Percentiles rank a stretch among this genome's conserved stretches.
phyloP scores from a whole-genome alignment of 805 yeast genomes.

The Saturnispora ahearnii region DNA sequence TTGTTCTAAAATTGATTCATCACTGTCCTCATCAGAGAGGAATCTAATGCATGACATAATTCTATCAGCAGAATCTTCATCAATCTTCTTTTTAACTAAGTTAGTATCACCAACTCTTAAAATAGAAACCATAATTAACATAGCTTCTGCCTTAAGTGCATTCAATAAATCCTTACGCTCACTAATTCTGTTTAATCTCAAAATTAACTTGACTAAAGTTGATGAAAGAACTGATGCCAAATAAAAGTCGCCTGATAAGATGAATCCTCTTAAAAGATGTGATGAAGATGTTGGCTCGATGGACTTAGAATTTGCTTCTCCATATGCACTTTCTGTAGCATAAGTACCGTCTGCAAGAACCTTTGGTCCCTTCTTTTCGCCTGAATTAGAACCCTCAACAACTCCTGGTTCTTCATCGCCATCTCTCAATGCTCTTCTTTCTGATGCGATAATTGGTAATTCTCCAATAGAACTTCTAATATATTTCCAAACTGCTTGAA shows the following conservation, averaged over 20 bases:
- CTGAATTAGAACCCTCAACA: slow-evolving; percentile 11
- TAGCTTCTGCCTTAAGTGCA: slow-evolving; percentile 89
- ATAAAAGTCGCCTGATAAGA: slow-evolving; percentile 83
- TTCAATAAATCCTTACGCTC: slow-evolving; percentile 48
- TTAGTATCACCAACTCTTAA: slow-evolving; percentile 77
- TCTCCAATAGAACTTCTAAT: slow-evolving; percentile 81
- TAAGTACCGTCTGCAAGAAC: slow-evolving; percentile 98
- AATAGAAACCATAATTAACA: slow-evolving; percentile 85
- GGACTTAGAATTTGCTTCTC: slow-evolving; percentile 36
- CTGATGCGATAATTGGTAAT: slow-evolving; percentile 77
- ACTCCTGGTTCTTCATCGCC: slow-evolving; percentile 16
- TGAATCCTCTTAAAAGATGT: slow-evolving; percentile 73
- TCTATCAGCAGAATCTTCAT: slow-evolving; percentile 96
- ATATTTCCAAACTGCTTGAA: slow-evolving; percentile 80
- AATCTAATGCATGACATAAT: slow-evolving; percentile 79
- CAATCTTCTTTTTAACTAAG: slow-evolving; percentile 64
- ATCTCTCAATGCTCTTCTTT: slow-evolving; percentile 32
- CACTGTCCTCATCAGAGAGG: slow-evolving; percentile 55
- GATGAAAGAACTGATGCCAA: slow-evolving; percentile 82
- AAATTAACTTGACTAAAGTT: slow-evolving; percentile 77
- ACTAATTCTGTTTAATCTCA: slow-evolving; percentile 58
- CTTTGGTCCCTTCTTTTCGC: slow-evolving; percentile 54
- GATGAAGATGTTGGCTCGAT: slow-evolving; percentile 22
- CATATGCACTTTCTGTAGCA: slow-evolving; percentile 85
- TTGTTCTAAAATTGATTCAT: slow-evolving; percentile 37